These are phyloP conservation scores for Russula emetica DNA, from an alignment of 768 basidiomycete genomes.

Conservation along the genomic window DNA sequence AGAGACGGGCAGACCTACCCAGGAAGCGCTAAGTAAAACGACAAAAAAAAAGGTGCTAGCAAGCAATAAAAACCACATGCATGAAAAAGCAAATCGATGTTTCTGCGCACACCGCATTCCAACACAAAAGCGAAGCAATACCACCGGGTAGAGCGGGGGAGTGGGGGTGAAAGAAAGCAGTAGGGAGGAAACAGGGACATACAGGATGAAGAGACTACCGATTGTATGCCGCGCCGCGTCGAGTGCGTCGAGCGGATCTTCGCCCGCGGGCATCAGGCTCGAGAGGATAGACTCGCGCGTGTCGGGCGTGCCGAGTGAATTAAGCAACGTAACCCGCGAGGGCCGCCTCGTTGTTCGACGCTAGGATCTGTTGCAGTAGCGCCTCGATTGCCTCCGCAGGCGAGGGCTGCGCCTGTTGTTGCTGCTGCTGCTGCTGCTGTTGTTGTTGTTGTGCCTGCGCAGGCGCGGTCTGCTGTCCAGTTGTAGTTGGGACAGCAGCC, in stretches of 20 bases:
- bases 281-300: constrained; percentile 14
- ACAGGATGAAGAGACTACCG: constrained; percentile 21
- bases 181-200: not conserved
- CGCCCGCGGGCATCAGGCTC: constrained; percentile 5
- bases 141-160: not conserved
- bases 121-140: not conserved
- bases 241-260: constrained; percentile 24
- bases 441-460: not conserved
- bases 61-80: not conserved
- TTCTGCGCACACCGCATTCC: not conserved
- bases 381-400: constrained; percentile 10
- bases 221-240: constrained; percentile 15
- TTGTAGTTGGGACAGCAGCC: not conserved
- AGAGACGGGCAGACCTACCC: constrained; percentile 19
- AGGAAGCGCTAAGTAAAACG: not conserved
- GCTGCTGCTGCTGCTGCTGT: not conserved
- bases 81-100: not conserved
- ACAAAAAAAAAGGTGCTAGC: not conserved
- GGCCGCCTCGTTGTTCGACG: constrained; percentile 7
- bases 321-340: constrained; percentile 11
- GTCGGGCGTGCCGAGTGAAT: not conserved
- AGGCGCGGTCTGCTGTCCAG: not conserved
- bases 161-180: not conserved
- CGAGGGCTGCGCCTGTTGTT: not conserved
- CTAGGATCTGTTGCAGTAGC: constrained; percentile 13